Evolutionary conservation across 108 stramenopile species (phyloP), one percentile per base, ranked within the genome.

Genomic region (Mayamaea pseudoterrestris): DNA sequence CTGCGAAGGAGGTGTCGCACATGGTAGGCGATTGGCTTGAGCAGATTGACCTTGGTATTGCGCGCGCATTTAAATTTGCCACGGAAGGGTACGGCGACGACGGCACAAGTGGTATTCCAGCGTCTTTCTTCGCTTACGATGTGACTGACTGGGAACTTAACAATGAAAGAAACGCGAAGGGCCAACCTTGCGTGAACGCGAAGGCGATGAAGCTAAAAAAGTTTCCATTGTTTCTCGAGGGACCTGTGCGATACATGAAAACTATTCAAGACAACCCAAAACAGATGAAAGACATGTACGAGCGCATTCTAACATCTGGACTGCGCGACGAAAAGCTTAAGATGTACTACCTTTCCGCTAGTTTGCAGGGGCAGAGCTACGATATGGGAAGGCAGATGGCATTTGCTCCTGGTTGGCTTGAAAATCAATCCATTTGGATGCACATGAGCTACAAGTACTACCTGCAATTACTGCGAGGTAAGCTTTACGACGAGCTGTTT

Each of bases 381-480:
- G 92, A 93, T 45, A 93, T 93, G 83, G 95, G 95, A 55, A 64
- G 95, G 34, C 93, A 93, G 78, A 96, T 90, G 80, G 90, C 90
- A 6, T 96, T 96, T 51, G 60, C 90, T 20, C 90, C 95, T 29
- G 95, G 95, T 17, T 96, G 95, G 95, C 71, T 96, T 17, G 95
- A 96, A 69, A 93, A 96, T 63, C 83, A 93, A 60, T 82, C 79
- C 29, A 83, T 96, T 50, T 96, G 95, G 95, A 80, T 89, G 74
- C 95, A 96, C 76, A 96, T 96, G 95, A 85, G 83, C 36, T 96
- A 92, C 81, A 96, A 96, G 58, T 93, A 85, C 53, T 93, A 93
- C 63, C 74, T 96, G 31, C 84, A 96, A 54, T 84, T 96, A 25
- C 58, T 93, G 40, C 79, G 95, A 39, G 95, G 86, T 50, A 83